phyloP scores from a whole-genome alignment of 2,329 filamentous ascomycete species.

The Trichoderma breve region DNA sequence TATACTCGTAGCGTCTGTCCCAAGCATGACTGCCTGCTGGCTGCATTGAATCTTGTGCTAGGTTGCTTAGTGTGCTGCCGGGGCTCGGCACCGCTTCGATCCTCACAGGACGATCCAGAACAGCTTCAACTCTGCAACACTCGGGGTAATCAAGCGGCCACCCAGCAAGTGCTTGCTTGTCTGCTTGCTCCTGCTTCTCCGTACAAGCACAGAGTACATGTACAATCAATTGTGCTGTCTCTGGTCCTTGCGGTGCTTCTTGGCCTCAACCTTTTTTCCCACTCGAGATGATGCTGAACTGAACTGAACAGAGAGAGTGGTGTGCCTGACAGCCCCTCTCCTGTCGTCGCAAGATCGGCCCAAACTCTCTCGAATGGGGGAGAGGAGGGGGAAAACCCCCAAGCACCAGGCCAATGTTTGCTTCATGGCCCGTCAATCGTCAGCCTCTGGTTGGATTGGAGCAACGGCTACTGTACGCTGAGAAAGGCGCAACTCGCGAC shows the following conservation, averaged over 20 bases:
- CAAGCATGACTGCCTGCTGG: constrained; percentile 13
- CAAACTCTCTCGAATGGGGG: constrained; percentile 11
- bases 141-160: not conserved
- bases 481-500: constrained; percentile 16
- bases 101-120: constrained; percentile 11
- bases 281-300: not conserved
- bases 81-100: constrained; percentile 16
- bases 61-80: constrained; percentile 9
- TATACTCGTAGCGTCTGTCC: not conserved
- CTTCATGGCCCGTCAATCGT: not conserved
- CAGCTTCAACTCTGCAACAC: not conserved
- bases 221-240: not conserved
- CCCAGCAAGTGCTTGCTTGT: not conserved
- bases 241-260: not conserved
- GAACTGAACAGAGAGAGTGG: not conserved
- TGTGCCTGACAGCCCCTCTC: constrained; percentile 16
- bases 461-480: not conserved
- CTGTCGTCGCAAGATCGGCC: constrained; percentile 12
- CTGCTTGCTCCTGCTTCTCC: not conserved
- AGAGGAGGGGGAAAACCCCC: not conserved
- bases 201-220: not conserved
- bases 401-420: constrained; percentile 6
- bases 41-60: not conserved
- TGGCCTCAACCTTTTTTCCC: not conserved
- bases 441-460: constrained; percentile 6